Evolutionary conservation across 331 rosid species (phyloP), one percentile per base, ranked within the genome.

Genomic region (Cydonia oblonga): DNA sequence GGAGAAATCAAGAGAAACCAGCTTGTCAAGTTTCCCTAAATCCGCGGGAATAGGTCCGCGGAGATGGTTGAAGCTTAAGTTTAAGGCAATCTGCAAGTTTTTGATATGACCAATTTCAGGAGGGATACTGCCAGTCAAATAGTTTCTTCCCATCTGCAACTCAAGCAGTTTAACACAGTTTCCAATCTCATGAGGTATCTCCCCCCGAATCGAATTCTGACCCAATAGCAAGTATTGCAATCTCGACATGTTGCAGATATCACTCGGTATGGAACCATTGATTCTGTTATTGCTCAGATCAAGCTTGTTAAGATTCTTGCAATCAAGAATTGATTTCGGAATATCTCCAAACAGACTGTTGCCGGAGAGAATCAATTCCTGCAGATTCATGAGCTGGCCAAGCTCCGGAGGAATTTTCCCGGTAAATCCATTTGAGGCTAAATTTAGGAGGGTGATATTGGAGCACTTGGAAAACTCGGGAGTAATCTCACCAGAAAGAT

Each of bases 41-140:
- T 95, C 99, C 2, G 81, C 79, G 8, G 99, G 97, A 75, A 95
- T 79, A 23, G 88, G 71, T 63, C 97, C 99, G 40, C 77, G 88
- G 44, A 95, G 89, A 87, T 87, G 97, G 63, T 95, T 95, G 82
- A 87, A 95, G 86, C 99, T 95, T 84, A 95, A 75, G 77, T 95
- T 95, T 57, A 95, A 79, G 49, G 97, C 96, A 71, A 95, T 95
- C 89, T 95, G 99, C 72, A 95, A 84, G 83, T 95, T 95, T 81
- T 92, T 95, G 52, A 95, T 95, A 65, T 44, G 99, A 72, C 97
- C 97, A 69, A 95, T 90, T 84, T 91, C 99, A 20, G 96, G 77
- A 82, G 99, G 99, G 73, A 95, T 80, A 77, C 70, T 82, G 57
- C 99, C 99, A 26, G 92, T 91, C 78, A 95, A 83, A 71, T 88